Evolutionary conservation across 208 protist genomes (phyloP).

Genomic region (Balamuthia mandrillaris): DNA sequence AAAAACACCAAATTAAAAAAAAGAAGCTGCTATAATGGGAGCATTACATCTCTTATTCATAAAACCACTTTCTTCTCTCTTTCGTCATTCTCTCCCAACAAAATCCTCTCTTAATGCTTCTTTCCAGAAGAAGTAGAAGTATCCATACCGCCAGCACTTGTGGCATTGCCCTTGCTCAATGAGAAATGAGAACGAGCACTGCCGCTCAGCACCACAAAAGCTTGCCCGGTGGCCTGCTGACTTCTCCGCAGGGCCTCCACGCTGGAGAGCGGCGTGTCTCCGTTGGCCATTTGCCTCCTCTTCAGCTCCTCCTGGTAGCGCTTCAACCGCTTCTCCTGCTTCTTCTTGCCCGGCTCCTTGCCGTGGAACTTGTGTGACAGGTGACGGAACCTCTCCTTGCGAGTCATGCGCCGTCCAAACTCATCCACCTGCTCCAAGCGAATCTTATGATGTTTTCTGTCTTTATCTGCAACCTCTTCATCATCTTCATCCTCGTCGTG

Average conservation of each 20-base stretch:
- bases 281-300: constrained; percentile 4
- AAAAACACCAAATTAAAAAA: too few species aligned
- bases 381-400: constrained; percentile 21
- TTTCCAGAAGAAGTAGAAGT: too few species aligned
- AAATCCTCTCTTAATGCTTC: too few species aligned
- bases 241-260: constrained; percentile 19
- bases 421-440: constrained; percentile 25
- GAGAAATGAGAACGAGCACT: too few species aligned
- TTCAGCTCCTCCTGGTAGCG: constrained; percentile 18
- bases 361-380: constrained; percentile 38
- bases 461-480: too few species aligned
- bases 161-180: too few species aligned
- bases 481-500: neutral
- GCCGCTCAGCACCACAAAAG: constrained; percentile 15
- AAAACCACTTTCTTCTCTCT: too few species aligned
- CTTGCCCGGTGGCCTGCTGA: constrained; percentile 1
- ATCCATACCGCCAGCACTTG: too few species aligned
- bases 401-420: constrained; percentile 19
- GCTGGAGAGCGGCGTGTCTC: constrained; percentile 29
- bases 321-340: constrained; percentile 24
- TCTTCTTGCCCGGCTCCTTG: constrained; percentile 44
- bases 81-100: too few species aligned
- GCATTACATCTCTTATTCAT: too few species aligned
- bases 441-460: too few species aligned
- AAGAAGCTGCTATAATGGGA: too few species aligned